These are phyloP conservation scores for Arthrinium puccinioides DNA, from an alignment of 2,329 filamentous ascomycete genomes.

Conservation along the genomic window DNA sequence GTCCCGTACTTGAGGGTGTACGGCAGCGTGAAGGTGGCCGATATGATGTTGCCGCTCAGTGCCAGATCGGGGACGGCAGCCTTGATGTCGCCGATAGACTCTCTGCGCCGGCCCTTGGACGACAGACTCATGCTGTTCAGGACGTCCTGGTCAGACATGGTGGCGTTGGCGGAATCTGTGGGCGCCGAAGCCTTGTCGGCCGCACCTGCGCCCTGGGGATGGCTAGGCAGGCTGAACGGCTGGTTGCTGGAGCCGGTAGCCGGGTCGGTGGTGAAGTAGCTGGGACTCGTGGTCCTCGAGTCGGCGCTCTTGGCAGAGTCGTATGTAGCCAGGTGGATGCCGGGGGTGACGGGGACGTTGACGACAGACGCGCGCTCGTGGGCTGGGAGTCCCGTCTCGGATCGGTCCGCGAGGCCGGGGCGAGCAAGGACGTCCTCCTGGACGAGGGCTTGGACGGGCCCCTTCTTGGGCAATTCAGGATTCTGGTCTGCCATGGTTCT, in stretches of 20 bases:
- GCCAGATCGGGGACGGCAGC: slow-evolving; percentile 48
- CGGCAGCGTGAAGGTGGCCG: slow-evolving; percentile 57
- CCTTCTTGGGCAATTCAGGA: neutral
- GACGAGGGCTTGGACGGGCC: neutral
- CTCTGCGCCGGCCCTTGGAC: slow-evolving; percentile 33
- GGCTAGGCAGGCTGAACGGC: slow-evolving; percentile 18
- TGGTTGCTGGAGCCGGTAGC: slow-evolving; percentile 3
- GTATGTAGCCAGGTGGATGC: slow-evolving; percentile 26
- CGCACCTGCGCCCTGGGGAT: slow-evolving; percentile 11
- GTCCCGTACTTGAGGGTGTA: slow-evolving; percentile 52
- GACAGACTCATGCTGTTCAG: slow-evolving; percentile 35
- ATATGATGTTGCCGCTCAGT: slow-evolving; percentile 60
- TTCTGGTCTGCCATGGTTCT: neutral
- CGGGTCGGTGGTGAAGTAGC: slow-evolving; percentile 25
- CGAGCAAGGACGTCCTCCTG: neutral
- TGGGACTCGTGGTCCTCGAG: slow-evolving; percentile 9
- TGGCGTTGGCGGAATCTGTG: slow-evolving; percentile 17
- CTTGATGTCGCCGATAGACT: slow-evolving; percentile 49
- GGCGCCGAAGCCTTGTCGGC: slow-evolving; percentile 1
- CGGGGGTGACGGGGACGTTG: slow-evolving; percentile 33
- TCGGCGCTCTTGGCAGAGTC: slow-evolving; percentile 9
- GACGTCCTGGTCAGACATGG: slow-evolving; percentile 30
- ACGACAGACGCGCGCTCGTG: slow-evolving; percentile 25
- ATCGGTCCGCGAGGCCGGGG: neutral
- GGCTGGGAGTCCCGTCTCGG: slow-evolving; percentile 17